phyloP scores from a whole-genome alignment of 352 stramenopile genomes.

The Elongisporangium prolatum region DNA sequence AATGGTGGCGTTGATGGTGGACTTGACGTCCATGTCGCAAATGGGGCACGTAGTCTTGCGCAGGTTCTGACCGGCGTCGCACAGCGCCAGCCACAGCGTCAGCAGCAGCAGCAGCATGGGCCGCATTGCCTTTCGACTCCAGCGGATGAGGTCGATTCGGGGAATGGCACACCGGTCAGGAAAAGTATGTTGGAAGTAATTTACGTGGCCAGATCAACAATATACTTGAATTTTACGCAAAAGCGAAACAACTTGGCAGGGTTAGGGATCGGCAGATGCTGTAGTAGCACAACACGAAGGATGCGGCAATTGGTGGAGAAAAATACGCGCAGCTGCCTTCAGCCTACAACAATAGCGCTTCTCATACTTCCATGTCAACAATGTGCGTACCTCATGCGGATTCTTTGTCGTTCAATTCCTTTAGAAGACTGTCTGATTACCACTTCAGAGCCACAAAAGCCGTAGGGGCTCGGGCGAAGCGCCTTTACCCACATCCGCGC shows the following conservation, averaged over 20 bases:
- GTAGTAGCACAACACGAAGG: not conserved
- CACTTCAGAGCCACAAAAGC: not conserved
- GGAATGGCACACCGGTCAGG: not conserved
- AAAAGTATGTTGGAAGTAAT: not conserved
- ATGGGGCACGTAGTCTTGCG: slow-evolving; percentile 37
- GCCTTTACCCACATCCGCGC: too few species aligned
- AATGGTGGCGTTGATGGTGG: slow-evolving; percentile 62
- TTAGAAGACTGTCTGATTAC: not conserved
- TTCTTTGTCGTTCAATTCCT: not conserved
- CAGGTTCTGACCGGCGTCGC: slow-evolving; percentile 43
- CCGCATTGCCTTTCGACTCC: not conserved
- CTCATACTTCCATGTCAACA: not conserved
- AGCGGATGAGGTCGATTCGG: not conserved
- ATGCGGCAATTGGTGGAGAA: not conserved
- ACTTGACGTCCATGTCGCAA: slow-evolving; percentile 54
- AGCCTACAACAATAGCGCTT: not conserved
- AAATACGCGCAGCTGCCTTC: not conserved
- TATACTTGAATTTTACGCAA: not conserved
- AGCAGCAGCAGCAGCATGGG: slow-evolving; percentile 13
- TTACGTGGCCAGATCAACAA: not conserved
- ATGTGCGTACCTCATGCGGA: not conserved
- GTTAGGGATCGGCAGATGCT: not conserved
- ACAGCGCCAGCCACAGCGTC: slow-evolving; percentile 15
- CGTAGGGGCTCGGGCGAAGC: not conserved
- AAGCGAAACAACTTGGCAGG: not conserved